phyloP scores from a whole-genome alignment of 768 basidiomycete genomes.

The Panaeolus cyanescens region DNA sequence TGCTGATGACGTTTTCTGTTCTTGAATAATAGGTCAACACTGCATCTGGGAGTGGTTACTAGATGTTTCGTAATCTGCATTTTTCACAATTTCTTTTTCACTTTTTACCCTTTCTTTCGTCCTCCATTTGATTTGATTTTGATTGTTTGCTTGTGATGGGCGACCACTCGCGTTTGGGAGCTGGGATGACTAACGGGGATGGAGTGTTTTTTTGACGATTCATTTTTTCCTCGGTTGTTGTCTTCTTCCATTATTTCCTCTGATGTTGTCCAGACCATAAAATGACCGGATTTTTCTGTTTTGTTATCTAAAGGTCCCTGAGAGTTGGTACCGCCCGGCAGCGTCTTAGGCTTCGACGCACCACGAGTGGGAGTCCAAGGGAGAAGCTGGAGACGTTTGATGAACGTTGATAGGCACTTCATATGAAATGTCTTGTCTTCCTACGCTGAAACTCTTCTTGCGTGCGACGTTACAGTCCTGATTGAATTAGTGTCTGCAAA shows the following conservation, averaged over 20 bases:
- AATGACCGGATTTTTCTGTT: not conserved
- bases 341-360: no score
- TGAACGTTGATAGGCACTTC: no score
- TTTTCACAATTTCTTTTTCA: not conserved
- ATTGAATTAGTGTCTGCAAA: no score
- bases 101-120: not conserved
- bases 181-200: not conserved
- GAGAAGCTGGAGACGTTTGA: no score
- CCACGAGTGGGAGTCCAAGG: no score
- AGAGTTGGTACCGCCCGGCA: not conserved
- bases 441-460: no score
- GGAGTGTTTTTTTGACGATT: not conserved
- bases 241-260: not conserved
- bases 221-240: not conserved
- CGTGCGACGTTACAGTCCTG: no score
- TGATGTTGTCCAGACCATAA: not conserved
- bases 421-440: no score
- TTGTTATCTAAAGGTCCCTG: not conserved
- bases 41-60: constrained; percentile 22
- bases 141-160: not conserved
- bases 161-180: not conserved
- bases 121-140: not conserved
- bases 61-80: no score
- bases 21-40: constrained; percentile 26
- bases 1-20: constrained; percentile 11